Conservation (phyloP, 208 protist genomes). For the Blechomonas ayalai region DNA sequence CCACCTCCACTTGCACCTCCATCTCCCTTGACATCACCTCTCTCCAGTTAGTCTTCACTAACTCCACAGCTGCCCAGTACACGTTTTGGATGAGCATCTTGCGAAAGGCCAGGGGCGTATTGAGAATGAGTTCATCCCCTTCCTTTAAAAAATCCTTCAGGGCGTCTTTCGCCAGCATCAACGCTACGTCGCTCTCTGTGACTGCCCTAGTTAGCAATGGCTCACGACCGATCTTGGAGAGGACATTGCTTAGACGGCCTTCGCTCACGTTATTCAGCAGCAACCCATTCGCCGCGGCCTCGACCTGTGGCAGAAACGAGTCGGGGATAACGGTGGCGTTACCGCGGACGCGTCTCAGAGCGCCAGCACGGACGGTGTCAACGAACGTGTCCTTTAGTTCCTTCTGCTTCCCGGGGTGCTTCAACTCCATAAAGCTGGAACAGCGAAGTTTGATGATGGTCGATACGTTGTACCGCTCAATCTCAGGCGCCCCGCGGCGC, state of each 20-base stretch:
- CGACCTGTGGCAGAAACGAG: slow-evolving; percentile 74
- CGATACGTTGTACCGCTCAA: slow-evolving; percentile 63
- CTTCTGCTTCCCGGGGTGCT: slow-evolving; percentile 87
- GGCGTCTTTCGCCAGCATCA: slow-evolving; percentile 81
- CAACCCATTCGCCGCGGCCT: slow-evolving; percentile 71
- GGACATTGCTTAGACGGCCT: slow-evolving; percentile 69
- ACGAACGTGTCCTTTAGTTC: slow-evolving; percentile 85
- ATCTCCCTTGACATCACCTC: slow-evolving; percentile 35
- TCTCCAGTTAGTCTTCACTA: slow-evolving; percentile 66
- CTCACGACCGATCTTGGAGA: slow-evolving; percentile 79
- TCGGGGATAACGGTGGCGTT: slow-evolving; percentile 64
- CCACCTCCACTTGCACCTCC: too few species aligned
- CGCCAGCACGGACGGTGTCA: slow-evolving; percentile 71
- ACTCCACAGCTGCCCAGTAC: slow-evolving; percentile 57
- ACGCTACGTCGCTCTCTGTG: slow-evolving; percentile 35
- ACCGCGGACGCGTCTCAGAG: slow-evolving; percentile 49
- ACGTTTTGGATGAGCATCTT: slow-evolving; percentile 71
- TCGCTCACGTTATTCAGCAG: slow-evolving; percentile 84
- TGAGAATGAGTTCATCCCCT: slow-evolving; percentile 61
- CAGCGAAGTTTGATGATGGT: slow-evolving; percentile 86
- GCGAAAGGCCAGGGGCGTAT: slow-evolving; percentile 70
- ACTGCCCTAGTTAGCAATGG: slow-evolving; percentile 56
- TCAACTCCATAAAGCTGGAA: slow-evolving; percentile 84
- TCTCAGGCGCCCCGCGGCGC: slow-evolving; percentile 48
- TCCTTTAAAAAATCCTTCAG: slow-evolving; percentile 89